These are phyloP conservation scores for Talaromyces rugulosus DNA, from an alignment of 2,329 filamentous ascomycete species.

Conservation along the genomic window DNA sequence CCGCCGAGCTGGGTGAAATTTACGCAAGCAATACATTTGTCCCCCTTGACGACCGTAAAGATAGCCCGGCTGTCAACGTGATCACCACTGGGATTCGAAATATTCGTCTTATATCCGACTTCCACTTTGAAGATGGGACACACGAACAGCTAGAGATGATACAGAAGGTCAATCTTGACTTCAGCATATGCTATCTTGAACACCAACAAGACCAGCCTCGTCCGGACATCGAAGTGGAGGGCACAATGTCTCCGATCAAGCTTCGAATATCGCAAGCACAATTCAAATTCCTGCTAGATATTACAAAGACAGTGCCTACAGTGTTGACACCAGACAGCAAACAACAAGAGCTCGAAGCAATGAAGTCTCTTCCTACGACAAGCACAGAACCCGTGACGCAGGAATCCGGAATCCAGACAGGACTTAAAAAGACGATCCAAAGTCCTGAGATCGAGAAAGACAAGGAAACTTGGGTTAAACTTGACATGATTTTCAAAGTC, in stretches of 20 bases:
- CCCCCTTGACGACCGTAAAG: slow-evolving; percentile 71
- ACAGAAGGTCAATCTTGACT: slow-evolving; percentile 90
- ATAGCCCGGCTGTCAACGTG: slow-evolving; percentile 77
- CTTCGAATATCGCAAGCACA: slow-evolving; percentile 86
- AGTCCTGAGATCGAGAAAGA: slow-evolving; percentile 66
- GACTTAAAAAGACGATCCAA: slow-evolving; percentile 49
- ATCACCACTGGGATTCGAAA: slow-evolving; percentile 88
- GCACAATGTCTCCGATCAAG: slow-evolving; percentile 89
- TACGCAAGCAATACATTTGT: slow-evolving; percentile 93
- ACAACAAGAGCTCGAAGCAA: slow-evolving; percentile 67
- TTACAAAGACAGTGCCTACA: slow-evolving; percentile 80
- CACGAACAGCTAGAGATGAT: slow-evolving; percentile 93
- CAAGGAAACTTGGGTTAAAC: slow-evolving; percentile 78
- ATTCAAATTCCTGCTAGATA: slow-evolving; percentile 79
- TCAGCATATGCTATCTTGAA: slow-evolving; percentile 87
- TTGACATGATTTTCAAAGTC: slow-evolving; percentile 87
- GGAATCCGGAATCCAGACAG: slow-evolving; percentile 27
- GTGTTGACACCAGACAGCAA: slow-evolving; percentile 76
- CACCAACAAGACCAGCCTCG: slow-evolving; percentile 72
- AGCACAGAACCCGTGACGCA: slow-evolving; percentile 44
- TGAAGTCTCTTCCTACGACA: slow-evolving; percentile 64
- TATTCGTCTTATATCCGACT: slow-evolving; percentile 81
- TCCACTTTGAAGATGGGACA: slow-evolving; percentile 69
- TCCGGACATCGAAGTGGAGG: slow-evolving; percentile 87
- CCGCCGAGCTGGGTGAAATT: slow-evolving; percentile 92